phyloP scores from a whole-genome alignment of 2,329 filamentous ascomycete genomes.

The Aphanocladium album region DNA sequence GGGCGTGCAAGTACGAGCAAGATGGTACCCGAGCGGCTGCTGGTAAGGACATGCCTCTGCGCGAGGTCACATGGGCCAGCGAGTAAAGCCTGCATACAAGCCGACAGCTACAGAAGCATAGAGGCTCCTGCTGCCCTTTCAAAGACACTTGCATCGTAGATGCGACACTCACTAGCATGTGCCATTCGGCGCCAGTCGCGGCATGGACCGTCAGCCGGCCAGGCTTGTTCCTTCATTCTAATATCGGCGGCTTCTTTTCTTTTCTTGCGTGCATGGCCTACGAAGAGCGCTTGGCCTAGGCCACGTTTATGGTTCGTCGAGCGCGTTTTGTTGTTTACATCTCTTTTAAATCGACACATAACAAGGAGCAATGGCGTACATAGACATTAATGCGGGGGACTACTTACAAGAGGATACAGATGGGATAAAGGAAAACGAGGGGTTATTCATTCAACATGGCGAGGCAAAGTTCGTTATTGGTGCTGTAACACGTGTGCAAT shows the following conservation, averaged over 20 bases:
- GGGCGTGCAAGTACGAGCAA: slow-evolving; percentile 76
- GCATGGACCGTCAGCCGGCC: background rate
- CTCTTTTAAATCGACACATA: background rate
- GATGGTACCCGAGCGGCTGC: slow-evolving; percentile 53
- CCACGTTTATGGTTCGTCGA: background rate
- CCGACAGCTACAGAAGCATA: background rate
- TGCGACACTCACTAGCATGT: background rate
- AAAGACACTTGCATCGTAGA: background rate
- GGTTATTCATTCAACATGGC: slow-evolving; percentile 5
- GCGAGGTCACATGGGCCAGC: slow-evolving; percentile 73
- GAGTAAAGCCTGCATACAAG: slow-evolving; percentile 15
- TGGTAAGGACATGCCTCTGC: slow-evolving; percentile 60
- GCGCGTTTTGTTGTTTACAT: background rate
- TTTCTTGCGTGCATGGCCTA: background rate
- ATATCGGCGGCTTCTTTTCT: background rate
- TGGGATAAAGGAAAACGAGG: background rate
- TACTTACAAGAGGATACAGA: background rate
- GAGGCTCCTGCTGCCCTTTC: no score
- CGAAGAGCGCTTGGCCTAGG: background rate
- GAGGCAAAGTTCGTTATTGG: background rate
- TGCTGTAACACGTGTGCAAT: background rate
- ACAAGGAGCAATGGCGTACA: slow-evolving; percentile 5
- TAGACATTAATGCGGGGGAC: background rate
- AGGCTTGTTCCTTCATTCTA: background rate
- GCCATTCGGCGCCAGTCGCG: background rate